phyloP scores from a whole-genome alignment of 2,329 filamentous ascomycete genomes.

The Bipolaris oryzae region DNA sequence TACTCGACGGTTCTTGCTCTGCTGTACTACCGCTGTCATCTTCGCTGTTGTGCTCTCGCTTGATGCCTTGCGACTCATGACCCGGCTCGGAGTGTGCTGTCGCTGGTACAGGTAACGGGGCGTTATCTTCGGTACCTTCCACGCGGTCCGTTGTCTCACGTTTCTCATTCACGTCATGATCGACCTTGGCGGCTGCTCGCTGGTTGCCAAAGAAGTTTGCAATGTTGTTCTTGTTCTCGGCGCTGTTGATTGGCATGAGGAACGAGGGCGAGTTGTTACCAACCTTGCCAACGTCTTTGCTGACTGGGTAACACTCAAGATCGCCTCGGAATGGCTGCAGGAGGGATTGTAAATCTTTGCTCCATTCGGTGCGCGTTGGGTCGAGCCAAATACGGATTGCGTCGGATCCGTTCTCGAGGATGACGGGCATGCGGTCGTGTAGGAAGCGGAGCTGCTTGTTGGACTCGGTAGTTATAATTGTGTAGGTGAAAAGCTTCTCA shows the following conservation, averaged over 20 bases:
- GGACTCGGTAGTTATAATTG: constrained; percentile 88
- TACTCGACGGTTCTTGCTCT: constrained; percentile 46
- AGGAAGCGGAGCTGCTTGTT: constrained; percentile 84
- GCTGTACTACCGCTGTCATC: constrained; percentile 40
- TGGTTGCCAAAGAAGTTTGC: constrained; percentile 85
- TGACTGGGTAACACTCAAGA: constrained; percentile 84
- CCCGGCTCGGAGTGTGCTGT: constrained; percentile 10
- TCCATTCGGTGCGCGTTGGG: constrained; percentile 74
- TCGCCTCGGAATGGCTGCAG: constrained; percentile 80
- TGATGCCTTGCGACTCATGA: constrained; percentile 48
- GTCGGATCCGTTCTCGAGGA: constrained; percentile 77
- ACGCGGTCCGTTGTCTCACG: constrained; percentile 52
- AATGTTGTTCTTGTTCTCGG: constrained; percentile 90
- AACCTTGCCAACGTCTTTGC: constrained; percentile 89
- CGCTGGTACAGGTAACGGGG: constrained; percentile 54
- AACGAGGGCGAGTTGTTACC: constrained; percentile 88
- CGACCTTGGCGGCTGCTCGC: constrained; percentile 46
- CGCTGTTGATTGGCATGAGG: constrained; percentile 80
- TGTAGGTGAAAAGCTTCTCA: constrained; percentile 83
- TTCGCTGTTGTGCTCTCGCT: constrained; percentile 55
- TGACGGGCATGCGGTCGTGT: constrained; percentile 95
- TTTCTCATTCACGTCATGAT: constrained; percentile 50
- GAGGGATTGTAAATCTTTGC: constrained; percentile 74
- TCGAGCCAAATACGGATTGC: constrained; percentile 79
- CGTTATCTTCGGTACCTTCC: constrained; percentile 58